Percentiles rank a stretch among this genome's conserved stretches.
These are phyloP conservation scores for Thermomucor indicae-seudaticae DNA, from an alignment of 371 early-diverging fungal species.

Conservation along the genomic window DNA sequence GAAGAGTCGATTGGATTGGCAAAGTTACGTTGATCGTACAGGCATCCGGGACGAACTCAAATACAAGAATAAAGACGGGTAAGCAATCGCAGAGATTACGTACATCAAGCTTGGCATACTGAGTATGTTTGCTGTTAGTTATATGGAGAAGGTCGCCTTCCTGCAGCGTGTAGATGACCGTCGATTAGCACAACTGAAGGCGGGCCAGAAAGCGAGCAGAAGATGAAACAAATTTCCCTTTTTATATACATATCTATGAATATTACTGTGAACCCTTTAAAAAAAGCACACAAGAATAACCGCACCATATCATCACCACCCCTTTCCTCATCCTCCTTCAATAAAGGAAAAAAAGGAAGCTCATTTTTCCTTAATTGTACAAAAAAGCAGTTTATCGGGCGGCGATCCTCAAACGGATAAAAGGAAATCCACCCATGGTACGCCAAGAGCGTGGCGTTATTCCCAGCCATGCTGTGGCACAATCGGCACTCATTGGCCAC, in stretches of 20 bases:
- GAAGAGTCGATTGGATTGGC: conserved; percentile 71
- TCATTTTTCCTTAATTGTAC: no score
- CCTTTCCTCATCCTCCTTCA: background rate
- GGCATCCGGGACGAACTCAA: conserved; percentile 65
- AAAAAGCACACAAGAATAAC: background rate
- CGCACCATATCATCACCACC: background rate
- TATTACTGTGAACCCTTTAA: background rate
- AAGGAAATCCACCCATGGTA: no score
- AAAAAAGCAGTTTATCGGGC: no score
- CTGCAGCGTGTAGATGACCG: conserved; percentile 56
- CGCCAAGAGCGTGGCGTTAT: no score
- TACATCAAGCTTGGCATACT: background rate
- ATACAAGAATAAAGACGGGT: conserved; percentile 69
- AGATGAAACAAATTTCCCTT: conserved; percentile 6
- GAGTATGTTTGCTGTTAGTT: conserved; percentile 12
- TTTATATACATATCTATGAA: background rate
- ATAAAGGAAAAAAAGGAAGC: background rate
- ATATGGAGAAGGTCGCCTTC: conserved; percentile 62
- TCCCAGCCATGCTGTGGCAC: no score
- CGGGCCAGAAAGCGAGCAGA: conserved; percentile 28
- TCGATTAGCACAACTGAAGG: conserved; percentile 38
- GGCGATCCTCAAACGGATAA: no score
- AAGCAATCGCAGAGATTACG: conserved; percentile 3
- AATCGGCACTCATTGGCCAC: no score
- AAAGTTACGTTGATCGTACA: conserved; percentile 59